These are phyloP conservation scores for Saccharomyces hybrid DNA, from an alignment of 1,139 yeast genomes.

Conservation along the genomic window DNA sequence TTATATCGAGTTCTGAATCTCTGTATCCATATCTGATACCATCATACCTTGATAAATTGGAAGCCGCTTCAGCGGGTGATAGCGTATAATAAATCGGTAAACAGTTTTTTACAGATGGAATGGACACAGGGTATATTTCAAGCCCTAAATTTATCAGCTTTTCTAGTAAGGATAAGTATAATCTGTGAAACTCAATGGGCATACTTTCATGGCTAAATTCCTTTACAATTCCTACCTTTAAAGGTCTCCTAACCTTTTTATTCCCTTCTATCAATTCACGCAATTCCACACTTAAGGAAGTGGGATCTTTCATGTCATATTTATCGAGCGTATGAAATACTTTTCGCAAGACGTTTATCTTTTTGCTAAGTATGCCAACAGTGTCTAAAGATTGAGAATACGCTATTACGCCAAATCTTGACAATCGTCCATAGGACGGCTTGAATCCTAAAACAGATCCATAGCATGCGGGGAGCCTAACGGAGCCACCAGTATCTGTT, in stretches of 20 bases:
- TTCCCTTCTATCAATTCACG: conserved; percentile 31
- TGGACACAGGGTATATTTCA: conserved; percentile 50
- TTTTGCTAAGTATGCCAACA: conserved; percentile 68
- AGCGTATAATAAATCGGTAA: conserved; percentile 82
- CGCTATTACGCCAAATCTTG: conserved; percentile 86
- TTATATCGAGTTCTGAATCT: conserved; percentile 32
- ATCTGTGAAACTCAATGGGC: conserved; percentile 37
- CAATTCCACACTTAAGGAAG: conserved; percentile 42
- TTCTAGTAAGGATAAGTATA: conserved; percentile 42
- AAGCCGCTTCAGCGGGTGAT: conserved; percentile 90
- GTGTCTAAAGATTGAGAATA: conserved; percentile 94
- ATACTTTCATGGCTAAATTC: conserved; percentile 58
- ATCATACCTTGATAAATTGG: conserved; percentile 82
- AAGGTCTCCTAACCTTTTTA: conserved; percentile 13
- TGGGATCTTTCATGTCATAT: conserved; percentile 72
- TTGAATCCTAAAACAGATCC: conserved; percentile 81
- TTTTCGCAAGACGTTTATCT: conserved; percentile 36
- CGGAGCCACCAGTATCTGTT: conserved; percentile 96
- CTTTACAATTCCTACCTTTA: conserved; percentile 60
- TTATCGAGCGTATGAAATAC: conserved; percentile 53
- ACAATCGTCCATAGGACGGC: conserved; percentile 85
- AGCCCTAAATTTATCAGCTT: conserved; percentile 44
- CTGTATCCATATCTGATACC: conserved; percentile 77
- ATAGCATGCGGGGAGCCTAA: conserved; percentile 83
- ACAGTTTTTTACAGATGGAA: conserved; percentile 60